Evolutionary conservation across 805 yeast species (phyloP), one percentile per base, ranked within the genome.

Genomic region (Barnettozyma californica): DNA sequence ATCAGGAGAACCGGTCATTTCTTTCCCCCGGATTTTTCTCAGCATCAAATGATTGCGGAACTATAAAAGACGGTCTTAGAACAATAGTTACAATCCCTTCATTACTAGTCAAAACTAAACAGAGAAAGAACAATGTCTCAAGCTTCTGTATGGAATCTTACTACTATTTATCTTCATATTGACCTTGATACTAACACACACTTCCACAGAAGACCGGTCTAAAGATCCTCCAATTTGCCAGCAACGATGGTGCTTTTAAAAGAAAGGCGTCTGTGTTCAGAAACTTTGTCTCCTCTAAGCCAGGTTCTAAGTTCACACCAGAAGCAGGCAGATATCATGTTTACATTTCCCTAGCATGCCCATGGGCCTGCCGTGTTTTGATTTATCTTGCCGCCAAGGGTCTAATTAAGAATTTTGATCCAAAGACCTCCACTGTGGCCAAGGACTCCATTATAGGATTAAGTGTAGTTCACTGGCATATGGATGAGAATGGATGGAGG

Each of bases 341-440:
- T 47, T 91, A 86, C 59, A 95, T 89, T 10, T 84, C 94, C 1
- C 72, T 75, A 43, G 96, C 96, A 2, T 92, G 99, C 68, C 98
- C 99, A 4, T 92, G 97, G 79, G 97, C 97, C 1, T 95, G 88
- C 62, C 76, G 98, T 53, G 80, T 91, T 0, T 71, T 91, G 50
- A 83, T 89, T 46, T 74, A 83, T 3, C 70, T 97, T 46, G 67
- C 76, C 11, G 70, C 92, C 53, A 89, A 90, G 69, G 96, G 96
- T 1, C 65, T 85, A 44, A 65, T 71, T n/a, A 72, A 71, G 46
- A 61, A 71, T 34, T 73, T 72, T 47, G 61, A 69, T 44, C 62
- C 64, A 25, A 36, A 38, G 29, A 60, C 63, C 1, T 59, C 65
- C 3, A 47, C 56, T 7, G 64, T 71, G 3, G 46, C 61, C 2